phyloP scores from a whole-genome alignment of 768 basidiomycete genomes.

The Leccinellum albellum region DNA sequence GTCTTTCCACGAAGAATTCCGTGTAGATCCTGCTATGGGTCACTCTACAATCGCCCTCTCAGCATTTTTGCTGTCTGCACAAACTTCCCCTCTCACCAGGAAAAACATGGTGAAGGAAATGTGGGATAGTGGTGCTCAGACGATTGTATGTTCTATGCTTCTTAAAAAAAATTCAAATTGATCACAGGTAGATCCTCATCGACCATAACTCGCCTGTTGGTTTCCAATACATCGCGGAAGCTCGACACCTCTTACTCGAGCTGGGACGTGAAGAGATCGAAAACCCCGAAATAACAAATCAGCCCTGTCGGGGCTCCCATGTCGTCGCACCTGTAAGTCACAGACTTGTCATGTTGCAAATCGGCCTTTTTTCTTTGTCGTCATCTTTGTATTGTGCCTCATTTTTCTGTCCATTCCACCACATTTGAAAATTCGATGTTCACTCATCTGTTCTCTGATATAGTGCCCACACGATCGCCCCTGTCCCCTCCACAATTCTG shows the following conservation, averaged over 20 bases:
- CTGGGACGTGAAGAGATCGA: conserved; percentile 59
- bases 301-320: conserved; percentile 56
- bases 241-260: conserved; percentile 67
- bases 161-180: background rate
- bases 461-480: conserved; percentile 88
- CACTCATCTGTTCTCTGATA: conserved; percentile 3
- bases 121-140: conserved; percentile 88
- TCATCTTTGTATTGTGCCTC: background rate
- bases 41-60: conserved; percentile 66
- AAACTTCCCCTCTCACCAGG: conserved; percentile 56
- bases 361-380: background rate
- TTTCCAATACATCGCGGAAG: conserved; percentile 75
- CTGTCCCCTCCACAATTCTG: conserved; percentile 73
- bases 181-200: conserved; percentile 62
- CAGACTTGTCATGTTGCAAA: background rate
- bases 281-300: conserved; percentile 37
- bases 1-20: conserved; percentile 48
- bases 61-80: conserved; percentile 80
- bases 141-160: conserved; percentile 48
- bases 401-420: conserved; percentile 7
- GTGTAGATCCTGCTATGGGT: conserved; percentile 40
- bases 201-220: conserved; percentile 77
- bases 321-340: conserved; percentile 84
- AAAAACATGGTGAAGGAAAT: conserved; percentile 74
- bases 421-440: conserved; percentile 15